Evolutionary conservation across 192 early-diverging fungal species (phyloP).

Genomic region (Pilaira anomala): DNA sequence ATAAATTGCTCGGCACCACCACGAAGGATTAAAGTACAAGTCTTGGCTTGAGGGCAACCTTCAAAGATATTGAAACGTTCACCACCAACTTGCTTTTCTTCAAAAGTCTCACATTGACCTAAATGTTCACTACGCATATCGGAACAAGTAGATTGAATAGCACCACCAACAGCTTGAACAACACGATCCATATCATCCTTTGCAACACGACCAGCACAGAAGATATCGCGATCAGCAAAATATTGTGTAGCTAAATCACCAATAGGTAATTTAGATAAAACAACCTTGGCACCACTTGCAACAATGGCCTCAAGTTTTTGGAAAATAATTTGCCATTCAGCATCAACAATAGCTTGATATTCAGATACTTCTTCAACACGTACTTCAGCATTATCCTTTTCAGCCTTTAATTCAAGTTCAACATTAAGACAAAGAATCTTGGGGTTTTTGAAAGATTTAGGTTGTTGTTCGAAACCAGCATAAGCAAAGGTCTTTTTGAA

Average conservation of each 20-base stretch:
- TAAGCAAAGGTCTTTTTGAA: conserved; percentile 99
- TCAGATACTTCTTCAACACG: conserved; percentile 93
- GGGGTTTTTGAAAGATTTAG: conserved; percentile 89
- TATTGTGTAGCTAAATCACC: conserved; percentile 99
- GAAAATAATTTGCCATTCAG: conserved; percentile 99
- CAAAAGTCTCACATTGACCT: conserved; percentile 87
- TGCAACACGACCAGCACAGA: conserved; percentile 96
- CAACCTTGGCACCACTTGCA: conserved; percentile 93
- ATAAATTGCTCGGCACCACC: conserved; percentile 99
- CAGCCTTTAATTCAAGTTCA: conserved; percentile 98
- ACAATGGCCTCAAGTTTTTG: conserved; percentile 97
- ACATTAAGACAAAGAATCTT: conserved; percentile 93
- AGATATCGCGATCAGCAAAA: conserved; percentile 99
- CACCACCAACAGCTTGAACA: conserved; percentile 91
- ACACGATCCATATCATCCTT: conserved; percentile 92
- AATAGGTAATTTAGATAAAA: conserved; percentile 95
- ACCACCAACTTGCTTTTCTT: conserved; percentile 95
- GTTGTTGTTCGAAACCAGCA: conserved; percentile 99
- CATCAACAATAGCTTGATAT: conserved; percentile 99
- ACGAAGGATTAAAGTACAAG: conserved; percentile 92
- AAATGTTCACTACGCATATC: conserved; percentile 80
- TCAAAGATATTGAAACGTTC: conserved; percentile 97
- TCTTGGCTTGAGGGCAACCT: conserved; percentile 90
- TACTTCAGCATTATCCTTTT: conserved; percentile 99
- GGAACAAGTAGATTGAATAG: conserved; percentile 87